Evolutionary conservation across 257 asterid genomes (phyloP), one percentile per base, ranked within the genome.

Genomic region (Striga asiatica): DNA sequence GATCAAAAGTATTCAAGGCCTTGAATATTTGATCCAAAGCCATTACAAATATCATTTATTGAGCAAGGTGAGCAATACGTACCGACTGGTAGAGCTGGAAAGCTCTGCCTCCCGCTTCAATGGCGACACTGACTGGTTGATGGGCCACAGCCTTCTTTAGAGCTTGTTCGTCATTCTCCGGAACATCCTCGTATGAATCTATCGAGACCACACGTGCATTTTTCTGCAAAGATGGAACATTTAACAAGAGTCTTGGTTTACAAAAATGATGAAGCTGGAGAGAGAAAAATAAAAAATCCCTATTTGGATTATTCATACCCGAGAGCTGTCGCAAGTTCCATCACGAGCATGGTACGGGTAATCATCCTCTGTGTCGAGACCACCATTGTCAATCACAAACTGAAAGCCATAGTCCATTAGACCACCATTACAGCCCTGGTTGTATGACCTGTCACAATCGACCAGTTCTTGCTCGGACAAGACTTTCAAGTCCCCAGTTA

Each of bases 31-130:
- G 58, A 21, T 7, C 25, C 58, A 27, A 23, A 51, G 32, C 24
- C 38, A 3, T 28, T n/a, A 3, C 55, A 54, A 7, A 19, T 13
- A 17, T 18, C 31, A 11, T 27, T 10, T 3, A 39, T 39, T 3
- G n/a, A n/a, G n/a, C n/a, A n/a, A n/a, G n/a, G n/a, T n/a, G n/a
- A n/a, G n/a, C n/a, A n/a, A n/a, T n/a, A n/a, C 21, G 16, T 83
- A 89, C 98, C 66, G 96, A 86, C 7, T 76, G 66, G 68, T 89
- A 89, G 32, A 79, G 84, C 74, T 89, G 98, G 71, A 89, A 89
- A 55, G 84, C 95, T 65, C 96, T 74, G 75, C 96, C 96, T 5
- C 98, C 95, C 0, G 89, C 98, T 71, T 86, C 96, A 74, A 89
- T 81, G 34, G 96, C 95, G 53, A 89, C 95, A 35, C 91, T 82